These are phyloP conservation scores for Syzygium aqueum DNA, from an alignment of 345 rosid species.

Conservation along the genomic window DNA sequence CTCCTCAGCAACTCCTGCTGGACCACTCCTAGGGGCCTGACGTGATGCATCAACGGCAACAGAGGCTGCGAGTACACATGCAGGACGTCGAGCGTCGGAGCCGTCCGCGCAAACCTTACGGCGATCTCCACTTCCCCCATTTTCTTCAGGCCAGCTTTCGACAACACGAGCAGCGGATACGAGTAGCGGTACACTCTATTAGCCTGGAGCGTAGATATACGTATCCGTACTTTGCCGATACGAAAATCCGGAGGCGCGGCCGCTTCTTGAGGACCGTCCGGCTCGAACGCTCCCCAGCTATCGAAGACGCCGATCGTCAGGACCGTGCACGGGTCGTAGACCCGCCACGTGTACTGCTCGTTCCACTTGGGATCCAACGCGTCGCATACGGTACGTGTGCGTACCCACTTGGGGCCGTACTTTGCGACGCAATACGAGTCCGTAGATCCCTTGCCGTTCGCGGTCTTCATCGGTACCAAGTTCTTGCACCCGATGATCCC, in stretches of 20 bases:
- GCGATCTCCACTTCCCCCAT: constrained; percentile 81
- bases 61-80: constrained; percentile 77
- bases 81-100: constrained; percentile 64
- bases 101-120: constrained; percentile 51
- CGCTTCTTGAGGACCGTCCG: constrained; percentile 25
- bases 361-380: constrained; percentile 83
- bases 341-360: constrained; percentile 90
- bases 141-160: constrained; percentile 44
- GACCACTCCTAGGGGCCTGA: constrained; percentile 50
- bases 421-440: constrained; percentile 84
- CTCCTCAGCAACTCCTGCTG: constrained; percentile 48
- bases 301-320: constrained; percentile 71
- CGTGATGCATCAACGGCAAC: constrained; percentile 73
- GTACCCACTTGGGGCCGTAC: constrained; percentile 84
- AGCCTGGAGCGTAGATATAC: constrained; percentile 59
- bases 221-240: constrained; percentile 67
- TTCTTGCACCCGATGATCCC: constrained; percentile 76
- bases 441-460: constrained; percentile 51
- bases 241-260: constrained; percentile 53
- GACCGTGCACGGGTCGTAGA: constrained; percentile 82
- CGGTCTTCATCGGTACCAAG: constrained; percentile 69
- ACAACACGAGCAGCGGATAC: constrained; percentile 55
- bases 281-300: constrained; percentile 43
- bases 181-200: constrained; percentile 53
- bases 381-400: constrained; percentile 71